Base-by-base conservation (phyloP, 1,284 basidiomycete genomes). In the Cryptococcus depauperatus region DNA sequence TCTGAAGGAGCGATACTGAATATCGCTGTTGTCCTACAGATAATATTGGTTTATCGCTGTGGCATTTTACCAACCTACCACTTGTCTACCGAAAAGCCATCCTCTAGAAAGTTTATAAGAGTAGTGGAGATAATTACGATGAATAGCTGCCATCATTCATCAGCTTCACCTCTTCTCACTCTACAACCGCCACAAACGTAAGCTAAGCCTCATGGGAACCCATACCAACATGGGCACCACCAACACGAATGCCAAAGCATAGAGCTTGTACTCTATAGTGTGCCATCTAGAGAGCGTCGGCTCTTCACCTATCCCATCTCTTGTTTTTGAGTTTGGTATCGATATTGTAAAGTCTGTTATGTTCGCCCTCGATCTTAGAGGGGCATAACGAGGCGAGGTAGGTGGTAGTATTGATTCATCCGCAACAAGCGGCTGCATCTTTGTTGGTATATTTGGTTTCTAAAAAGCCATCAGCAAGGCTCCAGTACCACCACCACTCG, bases 1-100 rank as follows among this genome's bases (percentile, higher is more conserved):
- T 40, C 89, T 78, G 69, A 93, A 90, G 2, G 80, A 77, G 19
- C 83, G 83, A 62, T 89, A 91, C 72, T 92, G 89, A 0, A 75
- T 71, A 59, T 92, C 88, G 52, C 84, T 88, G 62, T 83, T 85
- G 64, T 93, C 89, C 85, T 89, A 33, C 22, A 21, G 11, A 23
- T 16, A 5, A 11, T 22, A 26, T 28, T 26, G 27, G 19, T 22
- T 37, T n/a, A n/a, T n/a, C n/a, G n/a, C n/a, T n/a, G n/a, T n/a
- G 19, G 19, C 30, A 27, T 34, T 18, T 14, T 29, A 26, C n/a
- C 14, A n/a, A 23, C 73, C 52, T 40, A 74, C 74, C 3, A 75
- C 69, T 45, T 62, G 55, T 21, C 73, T 63, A 1, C 72, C 71
- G 14, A 69, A 68, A 22, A 77, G 57, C 76, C 76, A 79, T 3